Conservation (phyloP, 73 alveolate genomes). For the Paramecium bursaria region DNA sequence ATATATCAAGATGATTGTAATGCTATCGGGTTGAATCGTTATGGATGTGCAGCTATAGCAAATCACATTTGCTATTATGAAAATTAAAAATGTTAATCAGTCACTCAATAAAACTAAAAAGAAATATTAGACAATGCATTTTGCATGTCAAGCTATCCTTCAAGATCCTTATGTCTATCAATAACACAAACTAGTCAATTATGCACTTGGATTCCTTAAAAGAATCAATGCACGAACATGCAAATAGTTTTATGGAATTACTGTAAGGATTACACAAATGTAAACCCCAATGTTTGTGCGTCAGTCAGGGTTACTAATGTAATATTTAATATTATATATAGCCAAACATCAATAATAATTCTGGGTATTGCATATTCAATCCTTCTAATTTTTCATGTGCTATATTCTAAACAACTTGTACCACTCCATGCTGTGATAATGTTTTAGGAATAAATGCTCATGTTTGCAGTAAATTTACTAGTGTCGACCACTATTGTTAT, state of each 20-base stretch:
- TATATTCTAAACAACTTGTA: conserved; percentile 3
- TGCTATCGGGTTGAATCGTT: neutral
- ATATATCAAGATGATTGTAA: neutral
- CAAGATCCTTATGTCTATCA: no score
- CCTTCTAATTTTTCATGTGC: conserved; percentile 11
- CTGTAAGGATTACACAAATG: conserved; percentile 2
- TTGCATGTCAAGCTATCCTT: no score
- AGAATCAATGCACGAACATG: conserved; percentile 1
- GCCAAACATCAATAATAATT: conserved; percentile 16
- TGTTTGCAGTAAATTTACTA: conserved; percentile 25
- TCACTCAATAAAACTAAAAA: no score
- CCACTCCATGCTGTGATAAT: conserved; percentile 21
- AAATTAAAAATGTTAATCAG: no score
- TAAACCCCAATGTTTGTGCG: conserved; percentile 48
- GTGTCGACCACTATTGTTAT: neutral
- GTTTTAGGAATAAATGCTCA: conserved; percentile 29
- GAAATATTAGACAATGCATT: no score
- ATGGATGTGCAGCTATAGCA: neutral
- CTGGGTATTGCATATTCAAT: conserved; percentile 33
- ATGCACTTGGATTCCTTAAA: conserved; percentile 19
- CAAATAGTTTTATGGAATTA: conserved; percentile 40
- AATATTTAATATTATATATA: conserved; percentile 7
- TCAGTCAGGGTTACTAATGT: conserved; percentile 2
- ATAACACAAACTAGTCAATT: conserved; percentile 10
- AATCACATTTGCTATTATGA: no score